These are phyloP conservation scores for Globomyces pollinis-pini DNA, from an alignment of 192 early-diverging fungal genomes.

Conservation along the genomic window DNA sequence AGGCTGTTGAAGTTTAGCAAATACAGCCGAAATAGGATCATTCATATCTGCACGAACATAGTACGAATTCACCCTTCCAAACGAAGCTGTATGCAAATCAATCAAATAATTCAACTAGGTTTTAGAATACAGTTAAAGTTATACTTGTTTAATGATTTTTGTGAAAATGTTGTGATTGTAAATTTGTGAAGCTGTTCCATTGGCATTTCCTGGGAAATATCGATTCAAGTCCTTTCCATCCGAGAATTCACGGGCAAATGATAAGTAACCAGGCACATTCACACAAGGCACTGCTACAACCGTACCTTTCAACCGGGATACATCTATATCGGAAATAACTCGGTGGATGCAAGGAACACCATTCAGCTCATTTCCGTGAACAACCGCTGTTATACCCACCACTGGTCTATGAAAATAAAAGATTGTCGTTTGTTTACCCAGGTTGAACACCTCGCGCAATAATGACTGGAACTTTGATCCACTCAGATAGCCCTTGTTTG, in stretches of 20 bases:
- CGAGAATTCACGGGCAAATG: constrained; percentile 68
- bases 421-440: constrained; percentile 27
- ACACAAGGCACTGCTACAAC: constrained; percentile 84
- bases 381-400: constrained; percentile 72
- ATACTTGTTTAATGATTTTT: constrained; percentile 65
- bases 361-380: constrained; percentile 90
- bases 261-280: constrained; percentile 78
- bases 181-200: constrained; percentile 70
- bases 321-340: constrained; percentile 71
- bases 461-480: constrained; percentile 64
- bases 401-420: constrained; percentile 27
- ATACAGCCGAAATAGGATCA: constrained; percentile 55
- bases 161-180: constrained; percentile 76
- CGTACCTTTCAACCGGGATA: constrained; percentile 65
- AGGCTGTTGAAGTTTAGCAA: constrained; percentile 84
- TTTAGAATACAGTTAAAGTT: no score
- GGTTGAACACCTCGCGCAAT: constrained; percentile 60
- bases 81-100: constrained; percentile 82
- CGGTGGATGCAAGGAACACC: constrained; percentile 86
- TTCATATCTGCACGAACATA: constrained; percentile 86
- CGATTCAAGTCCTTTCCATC: constrained; percentile 88
- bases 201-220: constrained; percentile 61
- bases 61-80: constrained; percentile 76
- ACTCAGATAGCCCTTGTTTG: constrained; percentile 57
- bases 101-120: constrained; percentile 83